Evolutionary conservation across 1,139 yeast genomes (phyloP).

Genomic region (Debaryomycetaceae sp.): DNA sequence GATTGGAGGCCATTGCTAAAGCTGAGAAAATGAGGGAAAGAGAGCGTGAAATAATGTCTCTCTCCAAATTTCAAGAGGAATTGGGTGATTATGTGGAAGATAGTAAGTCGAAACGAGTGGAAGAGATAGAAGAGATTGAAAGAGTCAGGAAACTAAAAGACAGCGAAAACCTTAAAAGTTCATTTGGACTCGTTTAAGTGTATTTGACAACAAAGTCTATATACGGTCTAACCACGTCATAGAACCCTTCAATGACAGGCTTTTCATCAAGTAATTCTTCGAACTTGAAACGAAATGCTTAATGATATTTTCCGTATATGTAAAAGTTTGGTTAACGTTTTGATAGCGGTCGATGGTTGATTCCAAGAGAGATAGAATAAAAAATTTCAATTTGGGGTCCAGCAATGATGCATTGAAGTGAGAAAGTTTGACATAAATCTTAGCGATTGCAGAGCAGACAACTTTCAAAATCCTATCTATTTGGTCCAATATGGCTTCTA

Average conservation of each 20-base stretch:
- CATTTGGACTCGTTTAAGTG: conserved; percentile 28
- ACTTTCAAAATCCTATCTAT: conserved; percentile 10
- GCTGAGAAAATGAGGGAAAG: conserved; percentile 80
- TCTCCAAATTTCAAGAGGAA: conserved; percentile 77
- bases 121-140: conserved; percentile 87
- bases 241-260: no score
- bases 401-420: conserved; percentile 4
- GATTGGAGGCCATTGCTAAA: conserved; percentile 82
- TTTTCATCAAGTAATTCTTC: not conserved
- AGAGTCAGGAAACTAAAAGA: conserved; percentile 65
- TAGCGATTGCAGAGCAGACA: conserved; percentile 7
- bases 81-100: conserved; percentile 83
- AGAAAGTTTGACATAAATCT: conserved; percentile 3
- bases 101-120: conserved; percentile 69
- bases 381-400: conserved; percentile 2
- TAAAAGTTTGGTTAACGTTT: not conserved
- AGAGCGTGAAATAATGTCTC: conserved; percentile 57
- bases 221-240: no score
- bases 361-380: conserved; percentile 3
- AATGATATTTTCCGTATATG: not conserved
- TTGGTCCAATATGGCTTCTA: conserved; percentile 8
- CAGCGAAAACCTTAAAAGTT: conserved; percentile 56
- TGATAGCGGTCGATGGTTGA: conserved; percentile 3
- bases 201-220: not conserved
- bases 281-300: not conserved